Evolutionary conservation across 345 rosid species (phyloP).

Genomic region (Anastatica hierochuntica): DNA sequence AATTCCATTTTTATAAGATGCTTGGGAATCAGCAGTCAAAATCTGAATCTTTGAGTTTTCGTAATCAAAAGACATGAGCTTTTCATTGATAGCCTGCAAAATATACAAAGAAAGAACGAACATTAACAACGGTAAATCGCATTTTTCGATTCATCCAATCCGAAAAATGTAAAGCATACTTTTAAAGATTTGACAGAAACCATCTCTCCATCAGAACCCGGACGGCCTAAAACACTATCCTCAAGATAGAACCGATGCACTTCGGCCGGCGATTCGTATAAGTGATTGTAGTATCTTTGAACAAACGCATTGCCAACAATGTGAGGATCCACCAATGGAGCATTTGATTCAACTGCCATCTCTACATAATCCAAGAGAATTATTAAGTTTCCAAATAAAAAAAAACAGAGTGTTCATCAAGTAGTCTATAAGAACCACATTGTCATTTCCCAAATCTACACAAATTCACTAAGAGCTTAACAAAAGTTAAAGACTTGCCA

Average conservation of each 20-base stretch:
- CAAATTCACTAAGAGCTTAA: background rate
- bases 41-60: slow-evolving; percentile 47
- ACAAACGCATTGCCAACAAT: slow-evolving; percentile 63
- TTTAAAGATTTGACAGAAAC: slow-evolving; percentile 46
- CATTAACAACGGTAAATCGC: background rate
- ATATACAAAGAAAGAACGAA: background rate
- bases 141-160: background rate
- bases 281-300: slow-evolving; percentile 48
- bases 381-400: too few relatives aligned
- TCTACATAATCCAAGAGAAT: slow-evolving; percentile 20
- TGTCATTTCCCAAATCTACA: background rate
- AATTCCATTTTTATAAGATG: slow-evolving; percentile 46
- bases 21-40: slow-evolving; percentile 60
- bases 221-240: slow-evolving; percentile 53
- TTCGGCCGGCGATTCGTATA: slow-evolving; percentile 33
- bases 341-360: slow-evolving; percentile 38
- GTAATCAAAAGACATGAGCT: slow-evolving; percentile 49
- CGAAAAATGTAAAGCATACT: slow-evolving; percentile 25
- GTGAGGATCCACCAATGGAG: slow-evolving; percentile 37
- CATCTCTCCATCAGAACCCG: slow-evolving; percentile 52
- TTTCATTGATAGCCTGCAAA: slow-evolving; percentile 55
- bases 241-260: slow-evolving; percentile 63
- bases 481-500: too few relatives aligned
- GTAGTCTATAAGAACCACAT: background rate
- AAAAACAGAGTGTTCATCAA: too few relatives aligned